Conservation (phyloP, 164 flowering plant genomes). For the Protea cynaroides region DNA sequence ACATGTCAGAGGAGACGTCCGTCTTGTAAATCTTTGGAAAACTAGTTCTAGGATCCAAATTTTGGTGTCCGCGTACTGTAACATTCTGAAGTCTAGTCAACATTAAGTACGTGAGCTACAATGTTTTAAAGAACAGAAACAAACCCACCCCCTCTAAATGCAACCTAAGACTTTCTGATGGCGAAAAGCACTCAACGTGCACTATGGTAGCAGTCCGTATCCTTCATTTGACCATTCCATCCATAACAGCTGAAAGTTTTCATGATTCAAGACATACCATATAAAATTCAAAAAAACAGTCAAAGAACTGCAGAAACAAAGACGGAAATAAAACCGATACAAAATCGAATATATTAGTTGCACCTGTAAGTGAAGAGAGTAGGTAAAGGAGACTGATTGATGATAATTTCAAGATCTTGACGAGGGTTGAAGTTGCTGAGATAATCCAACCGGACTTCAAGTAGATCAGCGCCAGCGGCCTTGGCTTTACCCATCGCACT, state of each 20-base stretch:
- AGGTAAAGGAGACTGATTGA: slow-evolving; percentile 46
- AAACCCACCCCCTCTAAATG: too few relatives aligned
- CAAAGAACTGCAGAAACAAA: neutral
- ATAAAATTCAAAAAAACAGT: neutral
- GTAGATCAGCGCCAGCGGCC: slow-evolving; percentile 55
- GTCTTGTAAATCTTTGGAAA: too few relatives aligned
- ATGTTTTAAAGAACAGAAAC: too few relatives aligned
- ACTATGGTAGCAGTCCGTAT: too few relatives aligned
- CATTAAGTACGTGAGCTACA: neutral
- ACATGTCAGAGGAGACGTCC: too few relatives aligned
- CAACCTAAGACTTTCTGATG: too few relatives aligned
- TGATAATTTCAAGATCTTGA: slow-evolving; percentile 38
- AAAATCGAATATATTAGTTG: neutral
- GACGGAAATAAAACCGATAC: neutral
- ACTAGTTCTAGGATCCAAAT: neutral
- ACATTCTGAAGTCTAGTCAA: neutral
- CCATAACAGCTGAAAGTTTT: neutral
- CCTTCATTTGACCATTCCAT: too few relatives aligned
- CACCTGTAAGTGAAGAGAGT: slow-evolving; percentile 77
- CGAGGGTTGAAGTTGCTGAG: slow-evolving; percentile 40
- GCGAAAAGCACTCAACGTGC: neutral
- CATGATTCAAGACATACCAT: neutral
- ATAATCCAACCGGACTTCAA: slow-evolving; percentile 63
- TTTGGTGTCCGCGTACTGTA: too few relatives aligned
- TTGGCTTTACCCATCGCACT: slow-evolving; percentile 43